Base-by-base conservation (phyloP, 129 eudicot species). In the Centaurea solstitialis region DNA sequence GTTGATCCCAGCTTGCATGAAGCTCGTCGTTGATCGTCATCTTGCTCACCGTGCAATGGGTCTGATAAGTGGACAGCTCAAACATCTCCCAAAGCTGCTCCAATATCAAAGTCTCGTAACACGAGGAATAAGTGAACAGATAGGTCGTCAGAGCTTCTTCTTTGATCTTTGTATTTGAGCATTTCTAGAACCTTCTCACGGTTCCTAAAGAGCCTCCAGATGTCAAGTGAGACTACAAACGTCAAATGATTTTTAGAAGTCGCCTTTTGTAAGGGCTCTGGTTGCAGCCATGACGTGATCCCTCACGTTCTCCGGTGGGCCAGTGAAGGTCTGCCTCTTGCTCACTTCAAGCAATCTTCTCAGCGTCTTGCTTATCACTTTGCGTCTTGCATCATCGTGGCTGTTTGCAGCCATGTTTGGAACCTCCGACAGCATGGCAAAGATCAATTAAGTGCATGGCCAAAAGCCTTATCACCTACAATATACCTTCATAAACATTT, bases 1-100 rank as follows among this genome's bases (percentile, higher is more conserved):
- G 96, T 64, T 94, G 97, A 80, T 92, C 97, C 98, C 89, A 92
- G 73, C 87, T 84, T 1, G 92, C 97, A 59, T 84, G 90, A 21
- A 94, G 93, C 88, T 94, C 98, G 75, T 92, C 96, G 3, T 81
- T 88, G n/a, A 92, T 83, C 90, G 92, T 90, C 98, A 94, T 94
- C 73, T 88, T 92, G 73, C 97, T 92, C 68, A 90, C 90, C 3
- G 80, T 84, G 81, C 92, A 79, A 71, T 87, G 95, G 5, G 94
- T 84, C 70, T 86, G 91, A 18, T 81, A 10, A 0, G 88, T 93
- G 0, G 96, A 76, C 0, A 94, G 87, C 59, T 92, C 98, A 76
- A 94, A 94, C 96, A 94, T 88, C 62, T 84, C 81, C 3, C 92
- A 86, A 39, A 94, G 88, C 87, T 90, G 91, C 76, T 87, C 96